phyloP scores from a whole-genome alignment of 192 early-diverging fungal genomes.

The Podila minutissima region DNA sequence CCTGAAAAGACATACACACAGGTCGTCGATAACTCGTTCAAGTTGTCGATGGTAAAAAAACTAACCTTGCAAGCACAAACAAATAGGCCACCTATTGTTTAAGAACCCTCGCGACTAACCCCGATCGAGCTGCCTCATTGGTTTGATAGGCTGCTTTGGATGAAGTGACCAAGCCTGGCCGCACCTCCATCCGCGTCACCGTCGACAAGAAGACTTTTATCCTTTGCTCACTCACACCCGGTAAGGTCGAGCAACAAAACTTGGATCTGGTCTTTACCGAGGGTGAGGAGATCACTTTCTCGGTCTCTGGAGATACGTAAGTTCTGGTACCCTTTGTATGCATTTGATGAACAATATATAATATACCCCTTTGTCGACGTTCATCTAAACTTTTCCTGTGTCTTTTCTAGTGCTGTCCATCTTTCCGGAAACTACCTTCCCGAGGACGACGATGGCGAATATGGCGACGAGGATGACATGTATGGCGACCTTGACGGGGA shows the following conservation, averaged over 20 bases:
- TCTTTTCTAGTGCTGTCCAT: constrained; percentile 56
- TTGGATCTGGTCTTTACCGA: constrained; percentile 76
- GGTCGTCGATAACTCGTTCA: constrained; percentile 81
- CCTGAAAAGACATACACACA: constrained; percentile 83
- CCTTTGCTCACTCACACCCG: constrained; percentile 84
- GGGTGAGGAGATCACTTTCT: constrained; percentile 88
- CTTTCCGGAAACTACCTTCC: constrained; percentile 75
- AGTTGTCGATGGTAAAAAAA: constrained; percentile 76
- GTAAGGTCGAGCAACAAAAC: constrained; percentile 75
- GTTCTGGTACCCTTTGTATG: neutral
- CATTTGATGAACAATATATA: neutral
- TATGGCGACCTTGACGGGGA: constrained; percentile 30
- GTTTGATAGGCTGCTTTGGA: constrained; percentile 75
- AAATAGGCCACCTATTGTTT: neutral
- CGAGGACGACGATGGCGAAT: constrained; percentile 35
- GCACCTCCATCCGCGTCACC: constrained; percentile 75
- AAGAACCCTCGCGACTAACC: neutral
- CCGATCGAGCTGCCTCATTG: neutral
- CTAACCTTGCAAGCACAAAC: neutral
- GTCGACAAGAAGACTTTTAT: constrained; percentile 79
- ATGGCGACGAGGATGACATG: constrained; percentile 25
- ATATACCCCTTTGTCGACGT: too few relatives aligned
- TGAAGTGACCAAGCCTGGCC: constrained; percentile 56
- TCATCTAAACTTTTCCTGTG: neutral
- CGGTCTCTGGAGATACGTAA: constrained; percentile 70